A percentile compares a stretch with the other conserved stretches of the same genome.
Conservation (phyloP, 129 eudicot species). For the Tagetes erecta region DNA sequence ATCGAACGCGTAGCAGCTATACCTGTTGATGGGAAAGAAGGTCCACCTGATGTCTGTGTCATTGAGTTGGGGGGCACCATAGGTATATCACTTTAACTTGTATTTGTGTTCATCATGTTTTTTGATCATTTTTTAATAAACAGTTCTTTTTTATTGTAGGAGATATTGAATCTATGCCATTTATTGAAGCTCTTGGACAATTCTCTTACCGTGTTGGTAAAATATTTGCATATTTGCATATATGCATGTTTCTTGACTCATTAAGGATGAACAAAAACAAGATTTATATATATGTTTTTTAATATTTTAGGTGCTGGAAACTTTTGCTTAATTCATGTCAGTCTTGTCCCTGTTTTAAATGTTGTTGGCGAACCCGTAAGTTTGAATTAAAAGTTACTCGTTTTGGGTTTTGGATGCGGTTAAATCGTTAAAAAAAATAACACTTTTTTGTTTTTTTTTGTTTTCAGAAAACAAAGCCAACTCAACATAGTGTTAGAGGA, state of each 20-base stretch:
- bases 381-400: conserved; percentile 6
- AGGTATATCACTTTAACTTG: conserved; percentile 41
- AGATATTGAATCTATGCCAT: conserved; percentile 97
- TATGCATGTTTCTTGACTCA: neutral
- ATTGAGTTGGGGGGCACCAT: conserved; percentile 98
- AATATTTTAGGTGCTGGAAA: conserved; percentile 69
- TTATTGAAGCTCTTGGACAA: conserved; percentile 92
- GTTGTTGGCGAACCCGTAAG: conserved; percentile 97
- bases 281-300: neutral
- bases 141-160: conserved; percentile 43
- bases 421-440: neutral
- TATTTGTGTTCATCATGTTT: neutral
- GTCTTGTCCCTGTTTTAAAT: conserved; percentile 88
- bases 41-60: conserved; percentile 98
- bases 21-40: conserved; percentile 94
- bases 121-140: conserved; percentile 11
- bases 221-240: conserved; percentile 9
- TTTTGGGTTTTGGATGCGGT: neutral
- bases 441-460: neutral
- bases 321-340: conserved; percentile 94
- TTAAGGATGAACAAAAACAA: neutral
- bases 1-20: conserved; percentile 81
- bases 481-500: conserved; percentile 93
- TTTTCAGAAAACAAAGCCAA: conserved; percentile 93
- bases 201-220: conserved; percentile 95